Base-by-base conservation (phyloP, 345 rosid genomes). In the Citrus trifoliata region DNA sequence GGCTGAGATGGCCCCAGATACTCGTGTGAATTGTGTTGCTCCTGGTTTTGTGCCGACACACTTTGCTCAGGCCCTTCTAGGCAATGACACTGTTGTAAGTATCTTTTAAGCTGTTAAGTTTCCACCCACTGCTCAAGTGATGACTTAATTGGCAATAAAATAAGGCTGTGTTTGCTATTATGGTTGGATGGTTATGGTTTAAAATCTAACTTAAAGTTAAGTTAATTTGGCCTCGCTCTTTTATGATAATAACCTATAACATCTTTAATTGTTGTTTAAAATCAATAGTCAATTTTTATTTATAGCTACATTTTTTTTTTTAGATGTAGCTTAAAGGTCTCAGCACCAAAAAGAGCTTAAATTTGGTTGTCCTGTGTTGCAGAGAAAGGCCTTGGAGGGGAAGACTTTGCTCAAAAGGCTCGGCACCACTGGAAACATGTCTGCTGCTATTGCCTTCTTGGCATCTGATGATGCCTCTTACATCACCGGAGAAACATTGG, bases 21-120 rank as follows among this genome's bases (percentile, higher is more conserved):
- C 87, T 40, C 97, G 99, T 37, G 98, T 94, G 38, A 96, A 96
- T 67, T 86, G 90, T 5, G 76, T 96, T 73, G 98, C 95, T 42
- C 99, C 98, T 0, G 98, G 98, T 70, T 91, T 91, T 79, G 97
- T 96, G 6, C 99, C 99, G 27, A 94, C 99, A 7, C 88, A 78
- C 78, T 91, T 94, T 74, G 92, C 95, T 0, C 85, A 82, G 10
- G 92, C 81, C 87, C 76, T 94, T 65, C 86, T 91, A 6, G 79
- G 66, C 67, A 83, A 82, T 42, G 89, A 85, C 1, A 81, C 64
- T 25, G 28, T 84, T 53, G 98, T 93, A 88, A 85, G 90, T 83
- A 32, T 32, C 22, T 76, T 55, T 63, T n/a, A 65, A 22, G 37
- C 32, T 5, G 10, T 70, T 70, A 19, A 35, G n/a, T 4, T 58